A percentile compares a stretch with the other conserved stretches of the same genome.
Conservation (phyloP, 441 rosid species). For the Raphanus hybrid region DNA sequence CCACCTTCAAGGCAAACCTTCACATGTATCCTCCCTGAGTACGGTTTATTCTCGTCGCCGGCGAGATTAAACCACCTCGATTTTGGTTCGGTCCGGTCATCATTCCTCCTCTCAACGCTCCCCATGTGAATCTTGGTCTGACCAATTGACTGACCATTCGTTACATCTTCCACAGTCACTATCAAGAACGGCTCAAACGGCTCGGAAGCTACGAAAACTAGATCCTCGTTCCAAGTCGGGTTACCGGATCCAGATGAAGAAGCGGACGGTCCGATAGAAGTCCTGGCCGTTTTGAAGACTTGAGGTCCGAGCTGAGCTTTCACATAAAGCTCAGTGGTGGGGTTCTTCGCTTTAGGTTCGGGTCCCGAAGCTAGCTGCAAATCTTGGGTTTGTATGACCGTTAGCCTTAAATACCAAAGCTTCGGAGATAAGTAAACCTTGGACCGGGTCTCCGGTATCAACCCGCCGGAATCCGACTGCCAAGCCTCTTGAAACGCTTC, state of each 20-base stretch:
- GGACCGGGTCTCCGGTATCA: constrained; percentile 70
- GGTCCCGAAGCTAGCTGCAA: constrained; percentile 63
- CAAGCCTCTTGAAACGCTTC: constrained; percentile 81
- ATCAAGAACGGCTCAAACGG: constrained; percentile 73
- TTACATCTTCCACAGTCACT: constrained; percentile 58
- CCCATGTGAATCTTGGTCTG: constrained; percentile 62
- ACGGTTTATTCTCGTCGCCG: constrained; percentile 55
- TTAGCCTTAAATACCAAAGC: constrained; percentile 76
- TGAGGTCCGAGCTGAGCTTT: constrained; percentile 72
- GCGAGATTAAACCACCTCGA: constrained; percentile 82
- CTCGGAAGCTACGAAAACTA: constrained; percentile 70
- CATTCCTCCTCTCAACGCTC: constrained; percentile 58
- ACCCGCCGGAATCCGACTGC: constrained; percentile 81
- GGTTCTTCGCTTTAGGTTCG: constrained; percentile 53
- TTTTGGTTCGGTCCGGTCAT: constrained; percentile 52
- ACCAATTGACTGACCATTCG: constrained; percentile 54
- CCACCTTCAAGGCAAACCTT: constrained; percentile 69
- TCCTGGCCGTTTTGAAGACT: constrained; percentile 64
- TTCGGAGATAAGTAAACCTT: constrained; percentile 75
- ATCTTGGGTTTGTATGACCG: constrained; percentile 84
- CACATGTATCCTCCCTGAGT: constrained; percentile 66
- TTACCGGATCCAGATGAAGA: constrained; percentile 49
- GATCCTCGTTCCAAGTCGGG: constrained; percentile 77
- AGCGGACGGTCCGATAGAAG: constrained; percentile 46
- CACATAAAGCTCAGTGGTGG: constrained; percentile 60